Evolutionary conservation across 2,329 filamentous ascomycete species (phyloP).

Genomic region (Clarireedia monteithiana): DNA sequence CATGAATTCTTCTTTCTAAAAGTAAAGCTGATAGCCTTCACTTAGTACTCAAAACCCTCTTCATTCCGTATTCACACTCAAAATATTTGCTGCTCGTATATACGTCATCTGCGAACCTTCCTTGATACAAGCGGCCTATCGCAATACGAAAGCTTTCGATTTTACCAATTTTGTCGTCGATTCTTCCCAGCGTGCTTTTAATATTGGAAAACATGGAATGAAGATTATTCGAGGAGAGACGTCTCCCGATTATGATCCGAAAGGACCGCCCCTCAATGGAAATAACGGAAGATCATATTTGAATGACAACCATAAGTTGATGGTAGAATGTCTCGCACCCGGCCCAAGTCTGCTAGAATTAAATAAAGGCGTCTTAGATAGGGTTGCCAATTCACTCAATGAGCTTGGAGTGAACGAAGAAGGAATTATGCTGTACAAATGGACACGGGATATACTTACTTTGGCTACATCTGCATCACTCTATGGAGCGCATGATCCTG

Average conservation of each 20-base stretch:
- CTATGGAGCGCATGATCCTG: conserved; percentile 39
- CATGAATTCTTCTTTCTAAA: neutral
- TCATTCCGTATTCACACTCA: conserved; percentile 36
- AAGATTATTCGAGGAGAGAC: conserved; percentile 26
- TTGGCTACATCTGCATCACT: conserved; percentile 34
- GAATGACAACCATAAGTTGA: conserved; percentile 31
- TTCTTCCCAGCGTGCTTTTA: conserved; percentile 33
- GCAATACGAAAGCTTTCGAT: conserved; percentile 33
- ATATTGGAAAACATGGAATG: conserved; percentile 29
- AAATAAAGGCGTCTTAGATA: conserved; percentile 31
- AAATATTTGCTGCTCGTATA: conserved; percentile 36
- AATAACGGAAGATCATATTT: conserved; percentile 29
- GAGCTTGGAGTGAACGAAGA: conserved; percentile 25
- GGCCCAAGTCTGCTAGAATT: conserved; percentile 32
- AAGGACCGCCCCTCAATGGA: conserved; percentile 19
- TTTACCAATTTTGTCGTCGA: conserved; percentile 37
- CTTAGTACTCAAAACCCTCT: conserved; percentile 16
- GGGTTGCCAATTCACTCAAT: conserved; percentile 30
- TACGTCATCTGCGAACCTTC: conserved; percentile 38
- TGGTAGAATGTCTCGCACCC: conserved; percentile 29
- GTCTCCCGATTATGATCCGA: conserved; percentile 22
- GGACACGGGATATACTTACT: conserved; percentile 35
- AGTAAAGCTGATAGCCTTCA: conserved; percentile 10
- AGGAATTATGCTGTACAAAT: conserved; percentile 31
- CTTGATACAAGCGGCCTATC: conserved; percentile 34